Base-by-base conservation (phyloP, 1,284 basidiomycete species). In the Leucoagaricus sp. region DNA sequence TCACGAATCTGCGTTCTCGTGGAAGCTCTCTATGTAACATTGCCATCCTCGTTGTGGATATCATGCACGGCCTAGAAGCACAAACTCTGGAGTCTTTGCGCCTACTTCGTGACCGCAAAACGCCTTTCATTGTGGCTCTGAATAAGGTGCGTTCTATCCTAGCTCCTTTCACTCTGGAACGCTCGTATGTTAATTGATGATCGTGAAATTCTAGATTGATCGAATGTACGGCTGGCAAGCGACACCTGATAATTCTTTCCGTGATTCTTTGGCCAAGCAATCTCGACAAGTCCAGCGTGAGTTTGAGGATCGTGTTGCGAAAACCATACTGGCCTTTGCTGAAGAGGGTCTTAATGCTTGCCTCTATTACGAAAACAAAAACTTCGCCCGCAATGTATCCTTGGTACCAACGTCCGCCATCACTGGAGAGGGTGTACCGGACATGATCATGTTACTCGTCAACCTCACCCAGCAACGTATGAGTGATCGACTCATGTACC, bases 21-120 rank as follows among this genome's bases (percentile, higher is more conserved):
- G 97, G 97, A 70, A 96, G 93, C 63, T 98, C 96, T 19, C 82
- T 99, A 28, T 99, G 97, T 78, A 99, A 99, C 77, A 99, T 99
- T 64, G 97, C 97, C 62, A 94, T 99, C 65, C 84, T 99, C 47
- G 97, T 99, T 55, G 96, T 99, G 46, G 97, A 99, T 80, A 98
- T 99, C 71, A 98, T 98, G 68, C 97, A 99, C 76, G 96, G 96
- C 58, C 83, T 99, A 55, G 97, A 99, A 76, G 94, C 87, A 29
- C 97, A 99, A 78, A 99, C 97, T 0, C 79, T 99, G 55, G 97
- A 99, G 75, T 98, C 96, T 8, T 83, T 99, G 47, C 91, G 96
- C 49, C 76, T 99, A 58, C 82, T 99, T 51, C 84, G 93, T 64
- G 94, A 98, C 71, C 87, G 91, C 63, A 98, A 98, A 77, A 98